Base-by-base conservation (phyloP, 1,284 basidiomycete genomes). In the Trichosporon sp. region DNA sequence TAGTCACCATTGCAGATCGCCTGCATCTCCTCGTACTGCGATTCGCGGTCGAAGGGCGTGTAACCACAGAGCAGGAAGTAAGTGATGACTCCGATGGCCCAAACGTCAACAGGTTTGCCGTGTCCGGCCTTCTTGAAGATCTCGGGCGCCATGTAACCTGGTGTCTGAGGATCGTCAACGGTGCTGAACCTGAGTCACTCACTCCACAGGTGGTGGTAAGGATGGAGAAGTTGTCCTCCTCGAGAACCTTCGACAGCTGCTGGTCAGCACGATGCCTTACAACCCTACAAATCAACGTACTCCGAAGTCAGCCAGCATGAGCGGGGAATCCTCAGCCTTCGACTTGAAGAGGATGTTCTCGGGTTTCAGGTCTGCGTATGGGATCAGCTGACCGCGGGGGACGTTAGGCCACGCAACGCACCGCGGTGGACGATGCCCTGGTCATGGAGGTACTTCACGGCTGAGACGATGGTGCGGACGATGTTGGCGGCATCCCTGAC, bases 261-360 rank as follows among this genome's bases (percentile, higher is more conserved):
- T 19, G 67, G 65, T 78, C 46, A 73, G 67, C 14, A 11, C n/a
- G 21, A 12, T 26, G 26, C 26, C 26, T 26, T 26, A 26, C 26
- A 19, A 35, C n/a, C 2, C 6, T 54, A 4, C 21, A 0, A 1
- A 12, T 37, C 56, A 35, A 16, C 91, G 90, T 71, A 98, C 88
- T 11, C 97, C 97, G 83, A 99, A 99, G 84, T 99, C 97, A 3
- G 97, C 96, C 75, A 99, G 92, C 89, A 98, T 92, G 77, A 99
- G 91, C 79, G 98, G 95, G 8, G 95, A 91, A 70, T 96, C 91
- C 80, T 98, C 95, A 3, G 89, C 91, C 78, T 90, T 89, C 56
- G 92, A 91, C 72, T 93, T 90, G 89, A 99, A 99, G 26, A 99
- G 87, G 26, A 99, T 88, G 85, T 99, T 99, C 85, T 99, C 96